These are phyloP conservation scores for Cordia subcordata DNA, from an alignment of 257 asterid genomes.

Conservation along the genomic window DNA sequence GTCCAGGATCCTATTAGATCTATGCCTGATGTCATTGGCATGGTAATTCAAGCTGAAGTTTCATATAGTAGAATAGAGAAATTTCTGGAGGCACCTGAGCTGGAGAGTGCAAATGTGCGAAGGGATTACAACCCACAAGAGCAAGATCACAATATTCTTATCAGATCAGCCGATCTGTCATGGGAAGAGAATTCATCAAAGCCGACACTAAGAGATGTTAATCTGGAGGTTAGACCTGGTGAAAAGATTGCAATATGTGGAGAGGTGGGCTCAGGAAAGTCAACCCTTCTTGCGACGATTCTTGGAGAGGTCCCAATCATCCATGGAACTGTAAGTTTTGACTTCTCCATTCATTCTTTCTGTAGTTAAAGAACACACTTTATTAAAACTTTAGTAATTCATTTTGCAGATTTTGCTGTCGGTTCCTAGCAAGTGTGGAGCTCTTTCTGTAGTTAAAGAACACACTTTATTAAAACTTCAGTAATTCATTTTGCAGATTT, in stretches of 20 bases:
- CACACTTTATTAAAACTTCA: background rate
- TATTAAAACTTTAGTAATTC: background rate
- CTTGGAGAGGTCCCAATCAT: slow-evolving; percentile 88
- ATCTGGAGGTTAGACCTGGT: slow-evolving; percentile 52
- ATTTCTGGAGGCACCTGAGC: slow-evolving; percentile 78
- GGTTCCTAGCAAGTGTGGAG: background rate
- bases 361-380: background rate
- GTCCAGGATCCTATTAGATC: slow-evolving; percentile 88
- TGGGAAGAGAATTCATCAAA: slow-evolving; percentile 66
- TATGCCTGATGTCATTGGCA: slow-evolving; percentile 90
- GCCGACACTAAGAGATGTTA: slow-evolving; percentile 47
- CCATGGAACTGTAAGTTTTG: slow-evolving; percentile 70
- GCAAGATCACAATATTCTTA: slow-evolving; percentile 23
- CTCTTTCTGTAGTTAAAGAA: background rate
- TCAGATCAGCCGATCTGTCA: slow-evolving; percentile 57
- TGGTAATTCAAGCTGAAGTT: slow-evolving; percentile 84
- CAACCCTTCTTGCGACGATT: slow-evolving; percentile 79
- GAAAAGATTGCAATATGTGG: slow-evolving; percentile 92
- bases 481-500: background rate
- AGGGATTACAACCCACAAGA: slow-evolving; percentile 19
- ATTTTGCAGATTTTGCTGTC: background rate
- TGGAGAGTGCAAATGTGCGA: slow-evolving; percentile 41
- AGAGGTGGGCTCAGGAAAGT: slow-evolving; percentile 97
- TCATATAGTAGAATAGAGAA: slow-evolving; percentile 64
- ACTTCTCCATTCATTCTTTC: background rate